Evolutionary conservation across 208 protist species (phyloP).

Genomic region (Trypanosoma lewisi): DNA sequence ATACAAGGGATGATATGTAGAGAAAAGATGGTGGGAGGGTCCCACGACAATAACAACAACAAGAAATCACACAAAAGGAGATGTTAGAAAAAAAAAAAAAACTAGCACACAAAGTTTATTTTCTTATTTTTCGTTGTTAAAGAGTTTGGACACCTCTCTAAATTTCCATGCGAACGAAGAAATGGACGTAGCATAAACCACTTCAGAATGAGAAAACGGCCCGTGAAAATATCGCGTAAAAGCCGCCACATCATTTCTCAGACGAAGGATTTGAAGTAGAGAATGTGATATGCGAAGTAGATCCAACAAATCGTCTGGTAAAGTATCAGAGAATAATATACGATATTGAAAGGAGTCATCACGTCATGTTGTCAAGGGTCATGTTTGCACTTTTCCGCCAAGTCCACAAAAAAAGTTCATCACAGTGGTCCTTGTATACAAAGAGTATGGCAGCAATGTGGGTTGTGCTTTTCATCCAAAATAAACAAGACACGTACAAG

Average conservation of each 20-base stretch:
- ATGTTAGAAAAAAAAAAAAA: conserved; percentile 5
- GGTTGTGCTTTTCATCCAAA: conserved; percentile 22
- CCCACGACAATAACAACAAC: background rate
- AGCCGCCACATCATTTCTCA: conserved; percentile 14
- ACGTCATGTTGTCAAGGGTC: background rate
- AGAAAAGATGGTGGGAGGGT: background rate
- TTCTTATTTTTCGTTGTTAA: too few relatives aligned
- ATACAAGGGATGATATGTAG: conserved; percentile 6
- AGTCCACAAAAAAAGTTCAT: conserved; percentile 16
- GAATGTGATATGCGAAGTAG: background rate
- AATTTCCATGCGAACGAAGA: background rate
- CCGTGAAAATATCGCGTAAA: conserved; percentile 14
- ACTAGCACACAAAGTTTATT: too few relatives aligned
- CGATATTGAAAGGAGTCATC: too few relatives aligned
- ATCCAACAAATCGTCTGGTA: background rate
- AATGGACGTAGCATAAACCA: conserved; percentile 3
- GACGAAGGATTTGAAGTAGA: background rate
- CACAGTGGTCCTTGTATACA: conserved; percentile 13
- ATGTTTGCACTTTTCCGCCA: conserved; percentile 17
- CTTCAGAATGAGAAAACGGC: background rate
- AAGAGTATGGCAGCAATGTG: conserved; percentile 24
- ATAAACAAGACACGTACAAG: conserved; percentile 10
- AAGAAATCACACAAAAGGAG: background rate
- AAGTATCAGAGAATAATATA: background rate
- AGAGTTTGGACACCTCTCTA: background rate